Percentiles rank a stretch among this genome's conserved stretches.
These are phyloP conservation scores for Graphilbum sp. DNA, from an alignment of 2,329 filamentous ascomycete genomes.

Conservation along the genomic window DNA sequence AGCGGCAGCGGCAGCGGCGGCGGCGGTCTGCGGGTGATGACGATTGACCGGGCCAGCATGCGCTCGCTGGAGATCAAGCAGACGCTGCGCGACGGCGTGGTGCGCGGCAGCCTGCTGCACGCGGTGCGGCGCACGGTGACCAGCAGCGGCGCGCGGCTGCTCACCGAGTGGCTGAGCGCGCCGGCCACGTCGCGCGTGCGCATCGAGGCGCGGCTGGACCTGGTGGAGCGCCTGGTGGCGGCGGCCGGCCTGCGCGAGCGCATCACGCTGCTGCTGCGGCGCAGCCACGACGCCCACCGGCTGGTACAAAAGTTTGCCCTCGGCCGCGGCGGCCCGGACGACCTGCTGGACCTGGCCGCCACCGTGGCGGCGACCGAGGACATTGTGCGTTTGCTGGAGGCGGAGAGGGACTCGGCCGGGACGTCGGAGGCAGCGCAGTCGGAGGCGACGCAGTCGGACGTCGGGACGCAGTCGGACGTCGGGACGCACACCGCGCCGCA, in stretches of 20 bases:
- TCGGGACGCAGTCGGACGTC: too few species aligned
- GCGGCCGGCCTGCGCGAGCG: slow-evolving; percentile 50
- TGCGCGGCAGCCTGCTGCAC: slow-evolving; percentile 75
- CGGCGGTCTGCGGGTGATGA: slow-evolving; percentile 64
- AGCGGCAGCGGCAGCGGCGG: too few species aligned
- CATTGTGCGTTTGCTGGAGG: too few species aligned
- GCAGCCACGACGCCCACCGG: slow-evolving; percentile 72
- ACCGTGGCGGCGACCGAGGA: slow-evolving; percentile 62
- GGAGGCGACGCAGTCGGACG: too few species aligned
- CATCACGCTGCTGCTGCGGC: slow-evolving; percentile 49
- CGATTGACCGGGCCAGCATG: slow-evolving; percentile 82
- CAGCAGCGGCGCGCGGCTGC: slow-evolving; percentile 71
- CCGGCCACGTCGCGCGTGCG: slow-evolving; percentile 74
- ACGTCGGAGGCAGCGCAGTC: too few species aligned
- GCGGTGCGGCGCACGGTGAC: slow-evolving; percentile 82
- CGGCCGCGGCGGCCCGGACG: slow-evolving; percentile 80
- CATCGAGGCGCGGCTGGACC: slow-evolving; percentile 65
- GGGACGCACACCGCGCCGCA: too few species aligned
- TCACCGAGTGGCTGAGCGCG: slow-evolving; percentile 72
- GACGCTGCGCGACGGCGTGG: slow-evolving; percentile 65
- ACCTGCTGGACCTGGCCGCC: slow-evolving; percentile 66
- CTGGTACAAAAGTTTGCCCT: slow-evolving; percentile 89
- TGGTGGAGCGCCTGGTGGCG: slow-evolving; percentile 60
- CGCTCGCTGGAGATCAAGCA: slow-evolving; percentile 76
- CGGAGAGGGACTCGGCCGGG: too few species aligned